Evolutionary conservation across 139 green algal species (phyloP).

Genomic region (Chlamydomonas sphaeroides): DNA sequence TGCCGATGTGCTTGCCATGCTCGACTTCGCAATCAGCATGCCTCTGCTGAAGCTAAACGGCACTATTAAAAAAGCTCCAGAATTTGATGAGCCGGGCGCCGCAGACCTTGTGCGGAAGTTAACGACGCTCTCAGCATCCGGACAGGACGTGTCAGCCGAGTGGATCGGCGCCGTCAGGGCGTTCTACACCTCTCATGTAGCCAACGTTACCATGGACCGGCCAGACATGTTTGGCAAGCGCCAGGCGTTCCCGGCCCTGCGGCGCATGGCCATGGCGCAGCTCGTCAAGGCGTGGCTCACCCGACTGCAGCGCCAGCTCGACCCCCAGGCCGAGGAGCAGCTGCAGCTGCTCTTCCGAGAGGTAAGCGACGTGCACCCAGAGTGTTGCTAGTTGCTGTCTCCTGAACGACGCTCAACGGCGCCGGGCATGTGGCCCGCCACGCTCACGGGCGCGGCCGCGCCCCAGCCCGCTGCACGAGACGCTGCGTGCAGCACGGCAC

Average conservation of each 20-base stretch:
- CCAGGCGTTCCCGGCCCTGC: slow-evolving; percentile 17
- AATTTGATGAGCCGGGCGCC: slow-evolving; percentile 16
- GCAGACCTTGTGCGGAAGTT: background rate
- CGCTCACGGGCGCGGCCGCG: too few species aligned
- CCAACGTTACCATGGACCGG: background rate
- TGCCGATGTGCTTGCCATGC: background rate
- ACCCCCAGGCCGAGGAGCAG: background rate
- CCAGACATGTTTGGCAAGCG: slow-evolving; percentile 6
- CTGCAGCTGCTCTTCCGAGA: slow-evolving; percentile 11
- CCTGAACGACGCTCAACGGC: too few species aligned
- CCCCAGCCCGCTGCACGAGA: too few species aligned
- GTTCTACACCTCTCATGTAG: slow-evolving; percentile 4
- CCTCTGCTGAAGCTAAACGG: slow-evolving; percentile 1
- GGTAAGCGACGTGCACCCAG: too few species aligned
- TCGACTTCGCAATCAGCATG: slow-evolving; percentile 7
- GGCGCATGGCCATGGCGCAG: slow-evolving; percentile 23
- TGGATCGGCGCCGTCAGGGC: background rate
- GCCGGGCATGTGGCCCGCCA: too few species aligned
- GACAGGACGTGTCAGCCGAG: background rate
- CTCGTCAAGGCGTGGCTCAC: slow-evolving; percentile 33
- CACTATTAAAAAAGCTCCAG: background rate
- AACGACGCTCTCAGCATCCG: background rate
- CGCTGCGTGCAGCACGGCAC: too few species aligned
- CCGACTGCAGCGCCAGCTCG: background rate
- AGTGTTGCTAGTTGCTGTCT: too few species aligned